Evolutionary conservation across 108 stramenopile genomes (phyloP), one percentile per base, ranked within the genome.

Genomic region (Skeletonema potamos): DNA sequence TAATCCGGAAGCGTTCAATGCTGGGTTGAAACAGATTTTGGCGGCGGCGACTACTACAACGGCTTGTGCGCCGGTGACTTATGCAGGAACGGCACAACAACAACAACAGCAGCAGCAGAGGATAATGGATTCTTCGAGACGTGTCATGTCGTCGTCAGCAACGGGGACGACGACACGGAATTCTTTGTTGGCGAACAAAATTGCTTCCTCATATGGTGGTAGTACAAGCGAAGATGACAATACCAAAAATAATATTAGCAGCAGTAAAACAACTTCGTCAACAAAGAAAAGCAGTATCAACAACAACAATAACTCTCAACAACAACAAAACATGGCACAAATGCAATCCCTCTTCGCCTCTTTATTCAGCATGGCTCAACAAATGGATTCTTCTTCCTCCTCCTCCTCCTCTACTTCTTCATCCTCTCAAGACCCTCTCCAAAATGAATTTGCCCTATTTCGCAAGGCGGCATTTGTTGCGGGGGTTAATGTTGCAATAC

Each of bases 401-500:
- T 6, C 46, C 17, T 4, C 20, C 5, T 22, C 46, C 18, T 51
- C 48, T 7, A 6, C 44, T 6, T 13, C 44, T 0, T 18, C 44
- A 13, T 2, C 44, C 2, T 7, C 46, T 48, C 70, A 62, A 41
- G 41, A 33, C 17, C 27, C 34, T 18, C 32, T 71, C 20, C 70
- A 62, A 48, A 28, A 60, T 12, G 70, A 71, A 22, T 61, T 36
- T 24, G 58, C 36, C 46, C 48, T 48, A 13, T 29, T 71, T 30
- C 60, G 70, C 11, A 71, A 61, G 27, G 70, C 61, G 1, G 70
- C 70, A 44, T 71, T 71, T 27, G 58, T 51, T 0, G 70, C 70
- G 10, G 70, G 70, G 29, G 70, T 71, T 12, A 68, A 68, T 58
- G 76, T 68, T n/a, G 61, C 68, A 2, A 62, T 68, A 32, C 76